These are phyloP conservation scores for Blastobotrys elegans DNA, from an alignment of 1,139 yeast genomes.

Conservation along the genomic window DNA sequence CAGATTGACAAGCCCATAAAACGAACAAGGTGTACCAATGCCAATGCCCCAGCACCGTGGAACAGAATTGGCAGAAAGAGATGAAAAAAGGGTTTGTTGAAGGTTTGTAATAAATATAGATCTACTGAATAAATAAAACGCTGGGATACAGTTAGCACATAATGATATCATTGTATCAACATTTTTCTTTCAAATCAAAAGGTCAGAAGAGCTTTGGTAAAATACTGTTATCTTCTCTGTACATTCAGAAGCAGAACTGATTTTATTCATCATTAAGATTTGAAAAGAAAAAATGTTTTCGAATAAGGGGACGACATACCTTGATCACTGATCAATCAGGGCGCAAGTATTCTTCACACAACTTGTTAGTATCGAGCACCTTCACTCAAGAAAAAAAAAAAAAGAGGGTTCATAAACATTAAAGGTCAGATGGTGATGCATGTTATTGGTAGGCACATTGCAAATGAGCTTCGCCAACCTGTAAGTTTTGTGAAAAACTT, in stretches of 20 bases:
- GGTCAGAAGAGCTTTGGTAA: conserved; percentile 40
- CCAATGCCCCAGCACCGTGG: no score
- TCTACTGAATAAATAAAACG: no score
- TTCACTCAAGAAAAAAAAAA: neutral
- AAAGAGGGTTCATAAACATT: neutral
- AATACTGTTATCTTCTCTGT: conserved; percentile 57
- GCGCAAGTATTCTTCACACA: no score
- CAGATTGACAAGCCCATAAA: neutral
- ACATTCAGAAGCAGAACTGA: conserved; percentile 94
- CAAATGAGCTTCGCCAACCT: conserved; percentile 48
- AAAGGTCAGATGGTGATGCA: conserved; percentile 86
- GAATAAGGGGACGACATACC: no score
- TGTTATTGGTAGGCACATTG: conserved; percentile 56
- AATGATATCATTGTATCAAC: no score
- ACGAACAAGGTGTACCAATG: no score
- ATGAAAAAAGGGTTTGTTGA: no score
- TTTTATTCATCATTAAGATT: conserved; percentile 51
- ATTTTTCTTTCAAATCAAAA: conserved; percentile 14
- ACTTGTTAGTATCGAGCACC: no score
- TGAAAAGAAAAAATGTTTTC: neutral
- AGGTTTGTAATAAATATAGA: no score
- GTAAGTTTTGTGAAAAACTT: conserved; percentile 29
- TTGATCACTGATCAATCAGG: no score
- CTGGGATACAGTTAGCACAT: no score
- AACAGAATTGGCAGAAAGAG: no score